Base-by-base conservation (phyloP, 305 asterid genomes). In the Coffea humblotiana region DNA sequence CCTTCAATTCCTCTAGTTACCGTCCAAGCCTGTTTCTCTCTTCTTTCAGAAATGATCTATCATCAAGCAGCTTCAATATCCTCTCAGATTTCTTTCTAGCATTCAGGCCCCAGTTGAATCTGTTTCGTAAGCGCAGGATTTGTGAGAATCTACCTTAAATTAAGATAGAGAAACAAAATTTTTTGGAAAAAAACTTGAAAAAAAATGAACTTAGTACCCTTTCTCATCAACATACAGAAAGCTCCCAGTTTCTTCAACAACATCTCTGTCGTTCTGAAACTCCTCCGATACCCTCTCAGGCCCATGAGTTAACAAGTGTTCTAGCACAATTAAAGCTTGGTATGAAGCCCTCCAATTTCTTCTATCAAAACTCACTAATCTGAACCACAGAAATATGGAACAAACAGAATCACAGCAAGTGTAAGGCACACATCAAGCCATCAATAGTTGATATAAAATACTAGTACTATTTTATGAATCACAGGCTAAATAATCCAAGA, bases 261-360 rank as follows among this genome's bases (percentile, higher is more conserved):
- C 92, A 86, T 88, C 96, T 83, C 79, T 83, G 37, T 94, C 96
- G 43, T 58, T 45, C 83, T 89, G 92, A 79, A 95, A 95, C 90
- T 95, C 99, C 78, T 89, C 91, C 10, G 94, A 91, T 71, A 91
- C 89, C 82, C 98, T 90, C 77, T 88, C 94, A 58, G 99, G 99
- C 35, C 99, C 99, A 88, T 95, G 98, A 76, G 96, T 92, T 90
- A 95, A 79, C 92, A 94, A 78, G 83, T 95, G 87, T 61, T 94
- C 99, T 12, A 94, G 19, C 84, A 95, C 91, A 43, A 91, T 83
- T 87, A 94, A 74, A 79, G 96, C 94, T 82, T 90, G 90, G 72
- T 95, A 95, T 9, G 97, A 88, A 6, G 72, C 84, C 82, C 97
- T 91, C 99, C 99, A 95, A 32, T 82, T 79, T 29, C 81, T 84